These are phyloP conservation scores for Teunomyces funiuensis DNA, from an alignment of 805 yeast species.

Conservation along the genomic window DNA sequence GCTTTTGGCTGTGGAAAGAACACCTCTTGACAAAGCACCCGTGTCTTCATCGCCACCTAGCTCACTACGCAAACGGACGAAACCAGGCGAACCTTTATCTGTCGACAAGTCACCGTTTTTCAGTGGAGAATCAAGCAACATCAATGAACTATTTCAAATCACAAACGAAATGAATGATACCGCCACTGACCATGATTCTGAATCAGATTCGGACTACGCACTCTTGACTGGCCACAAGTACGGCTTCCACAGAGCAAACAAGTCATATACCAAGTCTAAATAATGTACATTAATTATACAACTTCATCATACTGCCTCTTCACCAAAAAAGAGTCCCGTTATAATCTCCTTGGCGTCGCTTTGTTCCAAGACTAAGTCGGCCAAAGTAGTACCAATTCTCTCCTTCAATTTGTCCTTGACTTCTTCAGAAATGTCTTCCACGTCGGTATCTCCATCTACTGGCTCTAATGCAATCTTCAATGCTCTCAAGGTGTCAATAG, in stretches of 20 bases:
- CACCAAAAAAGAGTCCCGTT: slow-evolving; percentile 75
- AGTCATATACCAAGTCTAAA: slow-evolving; percentile 3
- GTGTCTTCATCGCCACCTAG: background rate
- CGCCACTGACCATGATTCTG: slow-evolving; percentile 3
- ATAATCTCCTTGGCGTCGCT: slow-evolving; percentile 50
- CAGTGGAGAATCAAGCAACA: background rate
- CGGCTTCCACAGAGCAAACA: slow-evolving; percentile 1
- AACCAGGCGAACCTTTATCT: slow-evolving; percentile 39
- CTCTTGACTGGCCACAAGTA: background rate
- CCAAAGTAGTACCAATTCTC: slow-evolving; percentile 62
- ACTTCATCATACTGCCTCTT: slow-evolving; percentile 21
- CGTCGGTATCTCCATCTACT: slow-evolving; percentile 34
- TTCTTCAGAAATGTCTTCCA: slow-evolving; percentile 30
- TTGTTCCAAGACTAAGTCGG: slow-evolving; percentile 48
- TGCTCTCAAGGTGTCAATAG: slow-evolving; percentile 54
- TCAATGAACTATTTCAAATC: slow-evolving; percentile 1
- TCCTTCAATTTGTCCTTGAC: slow-evolving; percentile 44
- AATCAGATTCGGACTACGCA: slow-evolving; percentile 2
- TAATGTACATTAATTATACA: slow-evolving; percentile 7
- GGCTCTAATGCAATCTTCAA: slow-evolving; percentile 33
- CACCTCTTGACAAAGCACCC: slow-evolving; percentile 2
- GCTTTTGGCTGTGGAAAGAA: slow-evolving; percentile 1
- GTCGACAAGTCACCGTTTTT: slow-evolving; percentile 38
- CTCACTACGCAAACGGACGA: slow-evolving; percentile 1
- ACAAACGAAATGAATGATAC: background rate